Base-by-base conservation (phyloP, 768 basidiomycete species). In the Termitomyces sp. region DNA sequence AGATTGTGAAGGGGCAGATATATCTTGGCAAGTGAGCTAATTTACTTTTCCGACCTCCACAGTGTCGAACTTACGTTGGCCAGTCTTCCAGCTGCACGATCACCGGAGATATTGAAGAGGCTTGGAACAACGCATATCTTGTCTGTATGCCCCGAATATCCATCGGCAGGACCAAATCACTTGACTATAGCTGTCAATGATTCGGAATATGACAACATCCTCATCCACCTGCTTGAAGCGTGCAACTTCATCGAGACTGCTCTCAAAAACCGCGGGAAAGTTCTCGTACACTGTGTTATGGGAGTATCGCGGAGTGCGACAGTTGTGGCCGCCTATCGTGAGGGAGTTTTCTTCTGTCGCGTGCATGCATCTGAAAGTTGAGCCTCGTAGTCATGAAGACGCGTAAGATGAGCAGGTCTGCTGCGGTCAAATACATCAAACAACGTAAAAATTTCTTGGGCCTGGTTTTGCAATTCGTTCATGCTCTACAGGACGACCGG, bases 281-380 rank as follows among this genome's bases (percentile, higher is more conserved):
- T 89, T 5, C 78, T 91, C 10, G 84, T 90, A 14, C 89, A 91
- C 61, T 90, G 89, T 66, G 74, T 84, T 10, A 86, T 88, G 82
- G 89, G 89, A 5, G 71, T 90, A 8, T 91, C 86, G 0, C 77
- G 89, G 61, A 89, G 87, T 62, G 75, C 82, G 41, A 84, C 88
- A 9, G 80, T 82, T 28, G 74, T 85, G 28, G 80, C 79, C 52
- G 83, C 82, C 16, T 85, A 79, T 67, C 68, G 81, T 83, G 68
- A 71, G 82, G 75, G n/a, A 40, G 18, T 57, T 12, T 40, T 32
- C 26, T n/a, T 46, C 41, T 59, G 38, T 56, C 43, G 55, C 30
- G 13, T 18, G 13, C 38, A n/a, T 40, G 10, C 26, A 52, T 28
- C 20, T 41, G 62, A 49, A 51, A 35, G 51, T 33, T 28, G 58